A percentile compares a stretch with the other conserved stretches of the same genome.
phyloP scores from a whole-genome alignment of 208 protist genomes.

The Trypanosoma melophagium region DNA sequence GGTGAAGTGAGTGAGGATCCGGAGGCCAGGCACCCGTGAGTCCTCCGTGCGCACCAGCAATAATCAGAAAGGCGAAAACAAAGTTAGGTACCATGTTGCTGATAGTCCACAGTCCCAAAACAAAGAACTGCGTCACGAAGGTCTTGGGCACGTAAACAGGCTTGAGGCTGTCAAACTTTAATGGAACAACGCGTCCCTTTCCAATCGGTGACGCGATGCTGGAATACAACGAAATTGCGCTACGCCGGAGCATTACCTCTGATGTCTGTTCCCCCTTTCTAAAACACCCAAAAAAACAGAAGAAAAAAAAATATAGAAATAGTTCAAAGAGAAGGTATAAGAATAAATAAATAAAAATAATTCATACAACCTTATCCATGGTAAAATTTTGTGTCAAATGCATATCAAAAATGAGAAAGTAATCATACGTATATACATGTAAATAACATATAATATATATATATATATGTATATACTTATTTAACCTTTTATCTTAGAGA shows the following conservation, averaged over 20 bases:
- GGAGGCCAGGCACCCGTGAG: slow-evolving; percentile 79
- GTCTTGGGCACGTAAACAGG: slow-evolving; percentile 78
- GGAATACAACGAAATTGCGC: slow-evolving; percentile 49
- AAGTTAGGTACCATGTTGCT: slow-evolving; percentile 82
- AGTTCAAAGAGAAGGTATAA: not conserved
- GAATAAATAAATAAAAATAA: slow-evolving; percentile 1
- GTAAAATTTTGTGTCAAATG: too few species aligned
- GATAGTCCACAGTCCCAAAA: slow-evolving; percentile 76
- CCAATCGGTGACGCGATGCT: slow-evolving; percentile 63
- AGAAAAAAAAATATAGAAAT: slow-evolving; percentile 6
- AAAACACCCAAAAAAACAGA: not conserved
- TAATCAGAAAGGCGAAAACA: slow-evolving; percentile 67
- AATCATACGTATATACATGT: not conserved
- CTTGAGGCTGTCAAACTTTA: slow-evolving; percentile 80
- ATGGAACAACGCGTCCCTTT: slow-evolving; percentile 77
- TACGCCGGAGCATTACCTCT: slow-evolving; percentile 67
- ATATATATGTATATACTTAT: not conserved
- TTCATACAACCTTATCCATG: too few species aligned
- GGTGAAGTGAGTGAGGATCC: slow-evolving; percentile 82
- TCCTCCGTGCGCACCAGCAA: slow-evolving; percentile 77
- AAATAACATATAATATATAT: too few species aligned
- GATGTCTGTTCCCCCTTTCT: not conserved
- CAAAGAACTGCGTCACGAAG: slow-evolving; percentile 79
- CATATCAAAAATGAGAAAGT: slow-evolving; percentile 4
- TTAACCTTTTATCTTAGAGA: not conserved